phyloP scores from a whole-genome alignment of 805 yeast genomes.

The Danielia reshetovae region DNA sequence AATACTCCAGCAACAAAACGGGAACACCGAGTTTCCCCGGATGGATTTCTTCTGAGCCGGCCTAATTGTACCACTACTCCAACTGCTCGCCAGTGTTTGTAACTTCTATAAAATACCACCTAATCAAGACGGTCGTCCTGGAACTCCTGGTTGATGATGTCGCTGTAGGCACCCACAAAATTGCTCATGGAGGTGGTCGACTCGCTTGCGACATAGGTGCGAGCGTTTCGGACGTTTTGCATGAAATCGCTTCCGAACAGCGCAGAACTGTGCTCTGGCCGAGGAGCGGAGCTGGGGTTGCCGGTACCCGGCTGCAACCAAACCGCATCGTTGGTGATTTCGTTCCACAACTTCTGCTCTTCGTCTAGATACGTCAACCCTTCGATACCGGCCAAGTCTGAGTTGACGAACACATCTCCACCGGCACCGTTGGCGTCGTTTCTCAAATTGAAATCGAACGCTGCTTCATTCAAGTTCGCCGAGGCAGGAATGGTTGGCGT shows the following conservation, averaged over 20 bases:
- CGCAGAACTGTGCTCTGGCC: neutral
- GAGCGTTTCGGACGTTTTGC: neutral
- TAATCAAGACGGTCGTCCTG: slow-evolving; percentile 15
- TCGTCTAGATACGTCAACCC: slow-evolving; percentile 40
- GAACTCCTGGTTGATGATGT: slow-evolving; percentile 37
- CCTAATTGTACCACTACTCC: slow-evolving; percentile 5
- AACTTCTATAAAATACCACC: neutral
- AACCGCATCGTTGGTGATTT: slow-evolving; percentile 70
- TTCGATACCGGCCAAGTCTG: slow-evolving; percentile 40
- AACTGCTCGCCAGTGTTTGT: no score
- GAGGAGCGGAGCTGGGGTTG: slow-evolving; percentile 1
- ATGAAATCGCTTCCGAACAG: slow-evolving; percentile 1
- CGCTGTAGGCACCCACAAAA: slow-evolving; percentile 30
- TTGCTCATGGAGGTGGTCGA: slow-evolving; percentile 9
- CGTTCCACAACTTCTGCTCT: slow-evolving; percentile 65
- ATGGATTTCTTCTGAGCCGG: slow-evolving; percentile 25
- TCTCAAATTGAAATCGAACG: slow-evolving; percentile 3
- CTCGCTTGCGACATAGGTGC: neutral
- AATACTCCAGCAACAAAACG: slow-evolving; percentile 25
- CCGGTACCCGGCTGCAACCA: slow-evolving; percentile 47
- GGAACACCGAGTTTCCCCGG: slow-evolving; percentile 10
- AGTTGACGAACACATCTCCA: slow-evolving; percentile 31
- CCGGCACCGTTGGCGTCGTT: slow-evolving; percentile 2
- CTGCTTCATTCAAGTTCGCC: slow-evolving; percentile 17
- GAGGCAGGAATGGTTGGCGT: slow-evolving; percentile 17